Base-by-base conservation (phyloP, 257 asterid species). In the Mitragyna speciosa region DNA sequence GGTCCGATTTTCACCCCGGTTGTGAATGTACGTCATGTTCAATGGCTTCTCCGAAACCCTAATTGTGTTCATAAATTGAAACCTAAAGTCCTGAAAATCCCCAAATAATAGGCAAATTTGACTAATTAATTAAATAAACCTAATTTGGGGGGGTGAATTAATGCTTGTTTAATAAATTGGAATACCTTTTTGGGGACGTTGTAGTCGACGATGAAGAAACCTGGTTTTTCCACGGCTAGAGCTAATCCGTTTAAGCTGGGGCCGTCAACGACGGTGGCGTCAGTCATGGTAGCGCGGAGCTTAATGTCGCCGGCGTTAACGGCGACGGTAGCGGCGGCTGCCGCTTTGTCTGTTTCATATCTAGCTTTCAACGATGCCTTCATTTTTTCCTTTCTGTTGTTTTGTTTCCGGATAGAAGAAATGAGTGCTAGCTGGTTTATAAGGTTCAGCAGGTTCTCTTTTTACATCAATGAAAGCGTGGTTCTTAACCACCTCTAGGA, bases 241-340 rank as follows among this genome's bases (percentile, higher is more conserved):
- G 91, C 87, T 51, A 95, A 80, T 74, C 99, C 99, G 81, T 90
- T 90, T 85, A 93, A 84, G 89, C 86, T 82, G 80, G 98, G 99
- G 84, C 98, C 99, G 77, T 88, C 85, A 88, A 88, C 87, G 72
- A 95, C 75, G 75, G 98, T 93, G 83, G 98, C 97, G 22, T 95
- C 99, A 41, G 98, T 95, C 86, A 93, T 83, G 81, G 97, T 86
- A 63, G 97, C 98, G 43, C 94, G 91, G 84, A 95, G 93, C 90
- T 82, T 95, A 83, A 95, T 73, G 85, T 95, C 98, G 17, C 97
- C 97, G 92, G 97, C 94, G 86, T 89, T 95, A 87, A 89, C 77
- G 82, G 91, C 83, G 19, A 95, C 91, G 26, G 97, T 87, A 81
- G 96, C 84, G 83, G 90, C 87, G 79, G 92, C 92, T 76, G 90